Evolutionary conservation across 169 alveolate species (phyloP), one percentile per base, ranked within the genome.

Genomic region (Plasmodium adleri): DNA sequence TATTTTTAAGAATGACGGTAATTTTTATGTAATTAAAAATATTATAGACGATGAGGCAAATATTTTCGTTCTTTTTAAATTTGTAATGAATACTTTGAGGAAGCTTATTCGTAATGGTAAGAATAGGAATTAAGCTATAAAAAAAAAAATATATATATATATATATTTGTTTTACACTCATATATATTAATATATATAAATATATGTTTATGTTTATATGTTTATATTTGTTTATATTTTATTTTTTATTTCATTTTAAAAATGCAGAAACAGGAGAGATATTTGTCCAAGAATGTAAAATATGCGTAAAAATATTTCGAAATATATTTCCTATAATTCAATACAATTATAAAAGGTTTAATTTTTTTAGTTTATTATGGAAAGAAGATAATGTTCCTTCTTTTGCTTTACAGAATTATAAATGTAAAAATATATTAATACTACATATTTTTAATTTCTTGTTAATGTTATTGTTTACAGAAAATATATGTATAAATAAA

Each of bases 371-470:
- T 6, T 68, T 83, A 17, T 17, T 83, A 52, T 83, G 91, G 91
- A 70, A 45, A 68, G 66, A 83, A 70, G 59, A 83, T 56, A 22
- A 60, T 83, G 9, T 83, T 1, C 50, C 68, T 5, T 17, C 10
- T 5, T 72, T 64, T 9, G 10, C 6, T 60, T 43, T 20, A 17
- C 62, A 12, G 6, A 68, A 17, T 26, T 83, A 83, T 45, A 52
- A 1, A 28, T 83, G 78, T 58, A 70, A 60, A 20, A 83, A 83
- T 68, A 62, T 83, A 32, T 15, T 83, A 13, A 83, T 83, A 17
- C 45, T 83, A 15, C 91, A 83, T 58, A 43, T 83, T 71, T 83
- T 67, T 54, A 83, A 66, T 72, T 83, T 83, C 17, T 68, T 83
- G 32, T 50, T 83, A 32, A 70, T 83, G n/a, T 15, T 62, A 7